Conservation (phyloP, 2,329 filamentous ascomycete genomes). For the Dryadomyces sulphureus region DNA sequence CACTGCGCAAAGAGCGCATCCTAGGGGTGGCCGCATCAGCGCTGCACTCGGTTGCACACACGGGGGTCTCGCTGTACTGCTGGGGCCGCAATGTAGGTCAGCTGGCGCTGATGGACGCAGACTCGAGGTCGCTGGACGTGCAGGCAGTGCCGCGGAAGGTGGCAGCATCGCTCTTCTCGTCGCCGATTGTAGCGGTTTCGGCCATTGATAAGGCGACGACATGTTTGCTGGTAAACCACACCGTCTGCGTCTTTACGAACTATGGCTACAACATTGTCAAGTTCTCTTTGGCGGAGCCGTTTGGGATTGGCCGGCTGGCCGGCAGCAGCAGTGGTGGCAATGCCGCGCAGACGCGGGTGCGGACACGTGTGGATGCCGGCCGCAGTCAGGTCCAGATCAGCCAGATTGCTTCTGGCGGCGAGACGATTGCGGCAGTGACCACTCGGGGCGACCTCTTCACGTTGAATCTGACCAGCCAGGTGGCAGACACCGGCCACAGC, state of each 20-base stretch:
- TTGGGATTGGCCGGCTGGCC: slow-evolving; percentile 27
- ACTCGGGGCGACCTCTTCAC: slow-evolving; percentile 79
- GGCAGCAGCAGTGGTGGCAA: slow-evolving; percentile 18
- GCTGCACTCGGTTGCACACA: slow-evolving; percentile 84
- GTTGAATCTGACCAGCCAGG: slow-evolving; percentile 55
- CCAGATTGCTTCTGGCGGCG: slow-evolving; percentile 70
- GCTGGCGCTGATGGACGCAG: slow-evolving; percentile 84
- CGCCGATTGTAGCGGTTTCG: slow-evolving; percentile 61
- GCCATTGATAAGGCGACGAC: slow-evolving; percentile 85
- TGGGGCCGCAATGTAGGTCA: slow-evolving; percentile 95
- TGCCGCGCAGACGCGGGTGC: slow-evolving; percentile 49
- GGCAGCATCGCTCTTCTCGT: slow-evolving; percentile 65
- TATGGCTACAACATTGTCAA: slow-evolving; percentile 88
- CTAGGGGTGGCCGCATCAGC: slow-evolving; percentile 76
- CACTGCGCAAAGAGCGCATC: slow-evolving; percentile 73
- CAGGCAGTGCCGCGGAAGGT: slow-evolving; percentile 75
- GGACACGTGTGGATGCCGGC: slow-evolving; percentile 41
- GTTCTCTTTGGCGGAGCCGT: slow-evolving; percentile 60
- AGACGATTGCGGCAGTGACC: slow-evolving; percentile 82
- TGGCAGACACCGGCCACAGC: slow-evolving; percentile 21
- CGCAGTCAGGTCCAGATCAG: slow-evolving; percentile 40
- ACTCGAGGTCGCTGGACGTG: slow-evolving; percentile 78
- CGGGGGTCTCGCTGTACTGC: slow-evolving; percentile 66
- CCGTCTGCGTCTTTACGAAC: slow-evolving; percentile 88
- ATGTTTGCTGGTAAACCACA: slow-evolving; percentile 70